Evolutionary conservation across 768 basidiomycete genomes (phyloP).

Genomic region (Phlebiopsis flavidoalba): DNA sequence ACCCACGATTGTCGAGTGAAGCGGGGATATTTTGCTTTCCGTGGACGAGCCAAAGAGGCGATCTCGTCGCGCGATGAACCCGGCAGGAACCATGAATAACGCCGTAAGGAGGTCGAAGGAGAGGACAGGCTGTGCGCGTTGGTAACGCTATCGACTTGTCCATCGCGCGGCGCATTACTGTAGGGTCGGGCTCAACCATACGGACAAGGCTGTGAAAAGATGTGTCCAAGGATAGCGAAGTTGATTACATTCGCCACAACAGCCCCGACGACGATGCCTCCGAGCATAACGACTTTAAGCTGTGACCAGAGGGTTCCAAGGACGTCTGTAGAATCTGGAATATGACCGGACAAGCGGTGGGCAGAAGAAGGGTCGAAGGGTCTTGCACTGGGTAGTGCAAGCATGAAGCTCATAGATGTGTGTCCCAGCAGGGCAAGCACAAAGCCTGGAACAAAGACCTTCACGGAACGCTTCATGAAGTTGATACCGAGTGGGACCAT

Average conservation of each 20-base stretch:
- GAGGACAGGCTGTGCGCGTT: not conserved
- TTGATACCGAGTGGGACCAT: slow-evolving; percentile 9
- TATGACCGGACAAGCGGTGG: not conserved
- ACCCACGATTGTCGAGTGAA: not conserved
- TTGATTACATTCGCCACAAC: slow-evolving; percentile 6
- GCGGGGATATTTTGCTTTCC: not conserved
- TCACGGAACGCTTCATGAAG: slow-evolving; percentile 7
- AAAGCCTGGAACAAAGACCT: slow-evolving; percentile 6
- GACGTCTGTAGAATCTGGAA: not conserved
- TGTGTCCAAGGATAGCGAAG: slow-evolving; percentile 8
- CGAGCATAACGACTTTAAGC: slow-evolving; percentile 7
- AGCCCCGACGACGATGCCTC: slow-evolving; percentile 9
- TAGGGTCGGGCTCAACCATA: slow-evolving; percentile 8
- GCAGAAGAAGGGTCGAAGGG: slow-evolving; percentile 1
- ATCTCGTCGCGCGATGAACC: not conserved
- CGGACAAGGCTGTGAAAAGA: slow-evolving; percentile 7
- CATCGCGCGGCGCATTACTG: slow-evolving; percentile 8
- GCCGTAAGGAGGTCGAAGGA: slow-evolving; percentile 9
- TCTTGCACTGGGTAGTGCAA: not conserved
- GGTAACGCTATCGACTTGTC: slow-evolving; percentile 4
- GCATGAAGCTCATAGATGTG: not conserved
- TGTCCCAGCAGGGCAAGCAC: slow-evolving; percentile 6
- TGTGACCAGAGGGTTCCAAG: not conserved
- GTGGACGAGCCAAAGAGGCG: not conserved
- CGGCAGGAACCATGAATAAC: not conserved